A percentile compares a stretch with the other conserved stretches of the same genome.
phyloP scores from a whole-genome alignment of 768 basidiomycete species.

The Lentinus brumalis region DNA sequence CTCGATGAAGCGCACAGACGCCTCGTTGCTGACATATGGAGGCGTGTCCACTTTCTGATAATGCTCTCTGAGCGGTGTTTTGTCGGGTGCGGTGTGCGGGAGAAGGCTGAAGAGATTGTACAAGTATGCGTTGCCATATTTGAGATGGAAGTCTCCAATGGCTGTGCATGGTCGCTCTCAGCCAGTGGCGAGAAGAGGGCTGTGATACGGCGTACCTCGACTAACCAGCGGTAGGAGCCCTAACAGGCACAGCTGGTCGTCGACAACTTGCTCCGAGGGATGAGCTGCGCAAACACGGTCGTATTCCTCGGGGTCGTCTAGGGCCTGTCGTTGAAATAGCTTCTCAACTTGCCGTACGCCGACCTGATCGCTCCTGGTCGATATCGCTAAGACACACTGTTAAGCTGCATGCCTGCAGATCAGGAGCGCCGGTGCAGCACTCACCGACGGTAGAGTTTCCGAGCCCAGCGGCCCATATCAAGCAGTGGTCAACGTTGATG shows the following conservation, averaged over 20 bases:
- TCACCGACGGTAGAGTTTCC: conserved; percentile 4
- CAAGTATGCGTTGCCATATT: not conserved
- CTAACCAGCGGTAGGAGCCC: not conserved
- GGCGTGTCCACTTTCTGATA: not conserved
- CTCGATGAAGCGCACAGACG: conserved; percentile 2
- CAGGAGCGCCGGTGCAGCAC: too few species aligned
- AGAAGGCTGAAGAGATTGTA: not conserved
- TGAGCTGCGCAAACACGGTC: too few species aligned
- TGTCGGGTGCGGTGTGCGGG: not conserved
- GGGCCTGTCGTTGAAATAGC: too few species aligned
- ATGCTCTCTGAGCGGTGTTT: not conserved
- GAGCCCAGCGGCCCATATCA: conserved; percentile 5
- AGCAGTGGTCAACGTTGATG: not conserved
- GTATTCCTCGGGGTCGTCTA: too few species aligned
- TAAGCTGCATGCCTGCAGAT: too few species aligned
- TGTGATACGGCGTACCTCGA: not conserved
- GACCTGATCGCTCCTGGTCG: too few species aligned
- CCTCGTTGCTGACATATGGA: not conserved
- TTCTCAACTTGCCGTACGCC: too few species aligned
- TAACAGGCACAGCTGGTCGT: not conserved
- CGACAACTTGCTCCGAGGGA: not conserved
- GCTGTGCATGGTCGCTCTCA: not conserved
- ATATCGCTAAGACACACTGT: not conserved
- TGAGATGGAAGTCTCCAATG: conserved; percentile 1
- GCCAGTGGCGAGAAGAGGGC: not conserved